Evolutionary conservation across 306 rosid species (phyloP), one percentile per base, ranked within the genome.

Genomic region (Lagenaria siceraria): DNA sequence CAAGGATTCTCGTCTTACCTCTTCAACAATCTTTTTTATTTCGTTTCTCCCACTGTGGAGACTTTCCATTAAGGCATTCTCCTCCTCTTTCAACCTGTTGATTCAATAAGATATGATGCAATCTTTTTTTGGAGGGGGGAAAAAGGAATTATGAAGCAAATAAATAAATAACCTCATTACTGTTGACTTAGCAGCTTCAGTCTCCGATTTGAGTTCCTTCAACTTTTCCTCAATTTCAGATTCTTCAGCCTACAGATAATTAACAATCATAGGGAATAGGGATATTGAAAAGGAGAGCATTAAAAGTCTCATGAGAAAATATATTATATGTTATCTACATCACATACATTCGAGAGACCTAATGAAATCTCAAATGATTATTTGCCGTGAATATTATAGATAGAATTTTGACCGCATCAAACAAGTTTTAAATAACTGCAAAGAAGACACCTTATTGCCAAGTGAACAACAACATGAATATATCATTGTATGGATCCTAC

Each of bases 71-170:
- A 92, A 69, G 42, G 22, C 46, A 77, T 31, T 76, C 73, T 84
- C 95, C 76, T 91, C 97, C 75, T 89, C 95, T 77, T 75, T 87
- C 85, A 89, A 85, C 71, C 98, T 94, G 86, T 72, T 76, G 46
- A 76, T 77, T 68, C 60, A 78, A 75, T 70, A 42, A 48, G 77
- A 85, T 68, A 19, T 13, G 43, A 66, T 78, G 60, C 78, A 69
- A 12, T 81, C 78, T 3, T 46, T 13, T 46, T 46, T 46, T 46
- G 1, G 5, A 13, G 0, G 4, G 9, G 9, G 0, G 52, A 77
- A 76, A n/a, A 63, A n/a, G n/a, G 61, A 70, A 31, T 53, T 43
- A 15, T 17, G 80, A 21, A 74, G 73, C 29, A 83, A 75, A 29
- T 77, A 58, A 21, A 51, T 54, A 58, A 11, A 38, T 58, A 74